phyloP scores from a whole-genome alignment of 805 yeast genomes.

The Candida awuae region DNA sequence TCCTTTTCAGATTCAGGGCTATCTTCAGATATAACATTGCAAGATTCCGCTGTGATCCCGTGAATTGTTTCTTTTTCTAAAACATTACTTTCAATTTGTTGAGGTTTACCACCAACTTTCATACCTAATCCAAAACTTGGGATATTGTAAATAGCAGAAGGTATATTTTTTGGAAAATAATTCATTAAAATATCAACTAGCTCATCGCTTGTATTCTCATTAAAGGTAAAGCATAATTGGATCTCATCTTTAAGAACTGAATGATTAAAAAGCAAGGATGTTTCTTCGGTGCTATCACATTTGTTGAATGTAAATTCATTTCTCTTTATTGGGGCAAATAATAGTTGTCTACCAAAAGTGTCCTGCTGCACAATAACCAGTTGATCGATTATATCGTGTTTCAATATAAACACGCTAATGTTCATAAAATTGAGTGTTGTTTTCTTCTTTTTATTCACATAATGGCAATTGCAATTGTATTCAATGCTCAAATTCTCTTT shows the following conservation, averaged over 20 bases:
- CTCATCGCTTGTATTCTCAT: background rate
- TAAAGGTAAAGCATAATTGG: slow-evolving; percentile 11
- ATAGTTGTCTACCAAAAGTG: slow-evolving; percentile 22
- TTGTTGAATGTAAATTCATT: slow-evolving; percentile 22
- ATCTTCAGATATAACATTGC: too few relatives aligned
- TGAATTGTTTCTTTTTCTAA: too few relatives aligned
- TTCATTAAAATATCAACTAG: slow-evolving; percentile 2
- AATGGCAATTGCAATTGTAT: slow-evolving; percentile 21
- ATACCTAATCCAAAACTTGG: slow-evolving; percentile 9
- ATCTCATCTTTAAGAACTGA: slow-evolving; percentile 7
- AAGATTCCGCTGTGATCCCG: too few relatives aligned
- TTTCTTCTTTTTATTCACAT: slow-evolving; percentile 19
- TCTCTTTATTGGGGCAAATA: slow-evolving; percentile 30
- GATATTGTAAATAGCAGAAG: background rate
- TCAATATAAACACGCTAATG: slow-evolving; percentile 15
- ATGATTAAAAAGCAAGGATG: slow-evolving; percentile 16
- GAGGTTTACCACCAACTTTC: background rate
- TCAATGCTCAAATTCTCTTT: slow-evolving; percentile 1
- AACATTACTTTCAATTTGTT: background rate
- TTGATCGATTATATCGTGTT: slow-evolving; percentile 6
- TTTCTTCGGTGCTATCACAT: slow-evolving; percentile 7
- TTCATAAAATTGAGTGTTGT: slow-evolving; percentile 18
- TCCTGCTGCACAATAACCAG: slow-evolving; percentile 27
- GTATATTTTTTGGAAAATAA: slow-evolving; percentile 10
- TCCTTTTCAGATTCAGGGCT: too few relatives aligned